phyloP scores from a whole-genome alignment of 176 grass and related monocot genomes.

The Rhynchospora breviuscula region DNA sequence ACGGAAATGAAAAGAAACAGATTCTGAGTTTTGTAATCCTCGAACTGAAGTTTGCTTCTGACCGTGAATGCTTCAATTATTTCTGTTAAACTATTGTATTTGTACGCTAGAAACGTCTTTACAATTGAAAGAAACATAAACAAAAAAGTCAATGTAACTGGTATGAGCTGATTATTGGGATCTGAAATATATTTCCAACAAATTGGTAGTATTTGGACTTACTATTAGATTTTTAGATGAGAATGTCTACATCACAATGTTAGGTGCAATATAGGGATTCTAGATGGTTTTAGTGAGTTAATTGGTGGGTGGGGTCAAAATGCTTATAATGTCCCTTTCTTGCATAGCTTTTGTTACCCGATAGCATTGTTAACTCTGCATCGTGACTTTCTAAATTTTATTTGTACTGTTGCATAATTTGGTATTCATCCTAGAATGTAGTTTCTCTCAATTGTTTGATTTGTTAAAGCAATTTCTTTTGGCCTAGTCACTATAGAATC shows the following conservation, averaged over 20 bases:
- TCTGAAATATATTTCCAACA: background rate
- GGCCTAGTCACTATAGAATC: background rate
- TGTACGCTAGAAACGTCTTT: background rate
- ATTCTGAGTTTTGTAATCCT: background rate
- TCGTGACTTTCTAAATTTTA: background rate
- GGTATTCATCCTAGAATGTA: background rate
- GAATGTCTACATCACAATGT: constrained; percentile 27
- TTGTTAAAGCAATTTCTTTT: background rate
- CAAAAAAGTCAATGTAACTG: background rate
- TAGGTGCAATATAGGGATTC: constrained; percentile 27
- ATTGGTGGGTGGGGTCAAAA: constrained; percentile 11
- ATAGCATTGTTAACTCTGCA: background rate
- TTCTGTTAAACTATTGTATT: background rate
- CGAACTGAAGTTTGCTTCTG: background rate
- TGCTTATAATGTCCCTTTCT: constrained; percentile 8
- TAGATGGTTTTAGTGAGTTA: constrained; percentile 27
- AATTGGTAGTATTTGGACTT: background rate
- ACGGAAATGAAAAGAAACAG: background rate
- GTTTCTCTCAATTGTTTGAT: background rate
- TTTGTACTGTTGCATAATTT: background rate
- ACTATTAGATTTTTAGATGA: background rate
- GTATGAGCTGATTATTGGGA: constrained; percentile 9
- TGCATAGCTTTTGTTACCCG: background rate
- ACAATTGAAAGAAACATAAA: background rate
- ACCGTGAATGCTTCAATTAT: background rate